Conservation (phyloP, 805 yeast genomes). For the Yamadazyma philogaea region DNA sequence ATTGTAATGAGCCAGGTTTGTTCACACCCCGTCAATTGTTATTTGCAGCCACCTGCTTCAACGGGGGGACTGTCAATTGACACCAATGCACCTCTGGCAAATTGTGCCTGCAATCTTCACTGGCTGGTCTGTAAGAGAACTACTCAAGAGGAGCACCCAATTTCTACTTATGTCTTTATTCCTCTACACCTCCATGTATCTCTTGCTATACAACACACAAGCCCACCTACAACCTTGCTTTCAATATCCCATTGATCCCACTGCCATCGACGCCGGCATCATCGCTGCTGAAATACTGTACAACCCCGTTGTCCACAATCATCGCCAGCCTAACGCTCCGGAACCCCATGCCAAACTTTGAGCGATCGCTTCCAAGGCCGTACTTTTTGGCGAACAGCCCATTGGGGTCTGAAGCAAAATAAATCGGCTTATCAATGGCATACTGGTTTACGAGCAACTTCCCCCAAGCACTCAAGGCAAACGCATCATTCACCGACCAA, state of each 20-base stretch:
- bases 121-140: too few relatives aligned
- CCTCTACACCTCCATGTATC: background rate
- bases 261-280: conserved; percentile 32
- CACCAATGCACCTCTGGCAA: too few relatives aligned
- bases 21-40: too few relatives aligned
- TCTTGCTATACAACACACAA: too few relatives aligned
- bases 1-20: too few relatives aligned
- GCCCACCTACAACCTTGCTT: conserved; percentile 29
- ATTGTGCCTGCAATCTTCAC: too few relatives aligned
- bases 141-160: too few relatives aligned
- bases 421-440: conserved; percentile 19
- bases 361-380: conserved; percentile 33
- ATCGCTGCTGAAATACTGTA: conserved; percentile 25
- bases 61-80: too few relatives aligned
- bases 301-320: conserved; percentile 27
- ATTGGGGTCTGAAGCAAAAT: conserved; percentile 41
- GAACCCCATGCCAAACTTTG: conserved; percentile 34
- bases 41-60: too few relatives aligned
- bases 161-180: background rate
- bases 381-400: conserved; percentile 30
- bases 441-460: conserved; percentile 33
- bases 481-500: conserved; percentile 42
- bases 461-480: conserved; percentile 45
- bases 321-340: conserved; percentile 42
- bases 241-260: conserved; percentile 36